These are phyloP conservation scores for Dothistroma septosporum DNA, from an alignment of 2,329 filamentous ascomycete species.

Conservation along the genomic window DNA sequence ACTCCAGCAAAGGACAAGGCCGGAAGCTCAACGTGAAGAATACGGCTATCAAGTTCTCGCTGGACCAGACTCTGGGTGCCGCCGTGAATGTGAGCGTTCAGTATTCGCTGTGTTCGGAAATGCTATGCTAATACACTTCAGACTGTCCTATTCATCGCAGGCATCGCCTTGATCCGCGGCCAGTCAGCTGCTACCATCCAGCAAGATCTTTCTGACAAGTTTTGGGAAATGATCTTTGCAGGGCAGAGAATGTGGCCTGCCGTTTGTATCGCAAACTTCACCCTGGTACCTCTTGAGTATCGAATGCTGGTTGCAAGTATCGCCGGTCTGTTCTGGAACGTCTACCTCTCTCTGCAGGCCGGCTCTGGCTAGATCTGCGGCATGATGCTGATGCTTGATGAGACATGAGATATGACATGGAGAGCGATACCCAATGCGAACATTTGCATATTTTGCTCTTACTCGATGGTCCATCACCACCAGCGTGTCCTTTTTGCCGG, in stretches of 20 bases:
- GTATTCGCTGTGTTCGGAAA: not conserved
- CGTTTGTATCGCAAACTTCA: conserved; percentile 67
- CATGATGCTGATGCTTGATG: not conserved
- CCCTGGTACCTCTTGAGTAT: conserved; percentile 65
- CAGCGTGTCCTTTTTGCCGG: not conserved
- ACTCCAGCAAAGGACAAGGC: conserved; percentile 9
- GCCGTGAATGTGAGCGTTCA: conserved; percentile 48
- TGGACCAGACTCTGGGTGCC: conserved; percentile 67
- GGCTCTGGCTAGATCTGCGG: not conserved
- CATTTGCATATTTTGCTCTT: not conserved
- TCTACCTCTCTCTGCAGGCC: conserved; percentile 66
- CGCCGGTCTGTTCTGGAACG: conserved; percentile 69
- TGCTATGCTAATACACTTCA: conserved; percentile 1
- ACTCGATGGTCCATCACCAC: not conserved
- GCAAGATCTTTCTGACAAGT: conserved; percentile 23
- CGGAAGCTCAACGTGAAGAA: conserved; percentile 54
- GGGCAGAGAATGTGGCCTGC: conserved; percentile 70
- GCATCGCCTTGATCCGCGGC: conserved; percentile 54
- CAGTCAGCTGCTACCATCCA: conserved; percentile 18
- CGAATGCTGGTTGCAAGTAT: conserved; percentile 67
- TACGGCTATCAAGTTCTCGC: conserved; percentile 61
- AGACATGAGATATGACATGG: not conserved
- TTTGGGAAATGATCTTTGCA: conserved; percentile 57
- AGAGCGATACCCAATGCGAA: not conserved
- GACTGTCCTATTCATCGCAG: conserved; percentile 59